Base-by-base conservation (phyloP, 768 basidiomycete species). In the Jaapia argillacea region DNA sequence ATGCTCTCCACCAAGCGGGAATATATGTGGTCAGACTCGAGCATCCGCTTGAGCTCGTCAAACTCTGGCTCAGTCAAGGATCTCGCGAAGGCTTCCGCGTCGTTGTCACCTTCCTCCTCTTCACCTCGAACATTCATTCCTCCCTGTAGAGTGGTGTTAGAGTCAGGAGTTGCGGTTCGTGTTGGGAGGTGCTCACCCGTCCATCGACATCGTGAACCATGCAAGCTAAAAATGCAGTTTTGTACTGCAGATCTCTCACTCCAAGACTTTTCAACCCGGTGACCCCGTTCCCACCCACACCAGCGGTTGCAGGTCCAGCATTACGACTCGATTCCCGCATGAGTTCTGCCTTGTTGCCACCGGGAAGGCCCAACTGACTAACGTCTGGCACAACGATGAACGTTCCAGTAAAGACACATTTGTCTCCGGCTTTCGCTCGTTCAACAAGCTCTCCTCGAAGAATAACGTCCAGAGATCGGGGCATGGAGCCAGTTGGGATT, bases 371-470 rank as follows among this genome's bases (percentile, higher is more conserved):
- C 16, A 99, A 76, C 60, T 96, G 93, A 49, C 91, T 86, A 40
- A 98, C 94, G 64, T 99, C 96, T 3, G 96, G 96, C 1, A 99
- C 93, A 42, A 98, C 94, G 54, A 98, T 93, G 65, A 99, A 98
- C 0, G 90, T 87, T 16, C 96, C 96, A 4, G 90, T 96, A 60
- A 99, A 98, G 40, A 94, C 85, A 58, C 91, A 96, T 62, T 96
- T 97, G 63, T 99, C 96, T 53, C 96, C 96, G 2, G 96, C 96
- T 60, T 99, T 99, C 10, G 94, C 94, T n/a, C 90, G 80, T 61
- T 99, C 96, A 27, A 99, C 96, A 51, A 98, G 77, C 56, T 98
- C 96, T 3, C 84, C 82, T 23, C 96, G 84, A 5, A 98, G 77
- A 50, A 98, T 89, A 35, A 98, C 94, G 58, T 98, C 94, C 45